Conservation (phyloP, 2,329 filamentous ascomycete genomes). For the Stemphylium lycopersici region DNA sequence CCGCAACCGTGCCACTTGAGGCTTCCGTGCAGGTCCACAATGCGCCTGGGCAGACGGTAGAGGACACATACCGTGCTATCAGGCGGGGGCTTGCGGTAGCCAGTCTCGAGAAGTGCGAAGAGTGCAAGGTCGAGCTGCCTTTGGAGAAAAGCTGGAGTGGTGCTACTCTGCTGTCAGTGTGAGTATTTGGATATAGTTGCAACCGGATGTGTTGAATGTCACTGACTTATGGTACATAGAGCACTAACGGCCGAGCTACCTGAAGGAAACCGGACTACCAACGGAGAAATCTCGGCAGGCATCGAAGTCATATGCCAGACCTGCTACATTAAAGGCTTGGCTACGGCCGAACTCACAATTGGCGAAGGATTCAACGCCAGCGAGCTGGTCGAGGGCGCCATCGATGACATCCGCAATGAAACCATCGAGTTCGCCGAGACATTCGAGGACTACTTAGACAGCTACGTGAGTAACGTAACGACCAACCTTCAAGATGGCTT, state of each 20-base stretch:
- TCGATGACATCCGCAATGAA: slow-evolving; percentile 18
- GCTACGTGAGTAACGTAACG: slow-evolving; percentile 13
- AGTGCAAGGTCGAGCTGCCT: slow-evolving; percentile 18
- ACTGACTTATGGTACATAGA: no score
- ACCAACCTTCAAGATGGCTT: slow-evolving; percentile 27
- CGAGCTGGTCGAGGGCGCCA: slow-evolving; percentile 16
- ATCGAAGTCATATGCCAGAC: slow-evolving; percentile 56
- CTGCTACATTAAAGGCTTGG: slow-evolving; percentile 60
- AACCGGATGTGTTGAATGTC: no score
- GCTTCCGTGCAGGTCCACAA: slow-evolving; percentile 8
- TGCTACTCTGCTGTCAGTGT: slow-evolving; percentile 47
- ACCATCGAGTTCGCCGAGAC: slow-evolving; percentile 25
- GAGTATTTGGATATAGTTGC: slow-evolving; percentile 9
- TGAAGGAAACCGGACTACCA: slow-evolving; percentile 6
- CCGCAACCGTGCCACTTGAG: neutral
- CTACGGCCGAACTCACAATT: slow-evolving; percentile 53
- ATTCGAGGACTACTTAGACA: slow-evolving; percentile 16
- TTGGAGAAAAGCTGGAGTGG: slow-evolving; percentile 51
- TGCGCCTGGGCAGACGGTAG: slow-evolving; percentile 14
- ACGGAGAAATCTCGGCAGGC: slow-evolving; percentile 17
- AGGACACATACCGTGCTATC: slow-evolving; percentile 19
- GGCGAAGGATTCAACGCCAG: slow-evolving; percentile 52
- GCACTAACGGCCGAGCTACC: no score
- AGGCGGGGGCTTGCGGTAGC: slow-evolving; percentile 16
- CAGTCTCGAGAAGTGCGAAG: slow-evolving; percentile 10